Percentiles rank a stretch among this genome's conserved stretches.
phyloP scores from a whole-genome alignment of 2,329 filamentous ascomycete genomes.

The Talaromyces sp. region DNA sequence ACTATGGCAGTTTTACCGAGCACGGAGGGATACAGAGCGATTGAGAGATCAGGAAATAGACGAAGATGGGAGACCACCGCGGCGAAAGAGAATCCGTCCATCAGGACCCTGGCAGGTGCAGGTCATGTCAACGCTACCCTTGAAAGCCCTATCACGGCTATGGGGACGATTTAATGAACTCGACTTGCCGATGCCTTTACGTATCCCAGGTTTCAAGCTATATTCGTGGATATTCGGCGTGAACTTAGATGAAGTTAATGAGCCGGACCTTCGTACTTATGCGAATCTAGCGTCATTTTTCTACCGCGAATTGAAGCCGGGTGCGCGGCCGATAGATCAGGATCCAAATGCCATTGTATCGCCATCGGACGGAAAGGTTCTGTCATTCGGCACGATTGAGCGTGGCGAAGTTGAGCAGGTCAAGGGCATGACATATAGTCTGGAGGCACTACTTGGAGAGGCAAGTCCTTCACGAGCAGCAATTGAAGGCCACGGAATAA shows the following conservation, averaged over 20 bases:
- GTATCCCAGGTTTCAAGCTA: slow-evolving; percentile 84
- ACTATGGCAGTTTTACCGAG: slow-evolving; percentile 77
- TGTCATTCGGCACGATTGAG: slow-evolving; percentile 90
- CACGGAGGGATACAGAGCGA: slow-evolving; percentile 49
- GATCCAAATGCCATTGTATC: slow-evolving; percentile 77
- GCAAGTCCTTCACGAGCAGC: slow-evolving; percentile 48
- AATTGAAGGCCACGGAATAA: slow-evolving; percentile 34
- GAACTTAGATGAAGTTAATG: slow-evolving; percentile 78
- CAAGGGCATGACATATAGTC: slow-evolving; percentile 95
- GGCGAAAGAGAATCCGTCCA: slow-evolving; percentile 65
- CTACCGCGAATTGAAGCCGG: slow-evolving; percentile 90
- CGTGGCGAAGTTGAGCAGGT: slow-evolving; percentile 96
- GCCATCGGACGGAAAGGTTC: slow-evolving; percentile 82
- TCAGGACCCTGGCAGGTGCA: slow-evolving; percentile 91
- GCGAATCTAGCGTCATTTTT: slow-evolving; percentile 96
- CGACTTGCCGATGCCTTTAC: slow-evolving; percentile 80
- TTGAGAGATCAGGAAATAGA: slow-evolving; percentile 47
- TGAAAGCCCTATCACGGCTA: slow-evolving; percentile 83
- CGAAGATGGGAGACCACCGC: slow-evolving; percentile 42
- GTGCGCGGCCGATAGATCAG: slow-evolving; percentile 77
- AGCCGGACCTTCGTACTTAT: slow-evolving; percentile 83
- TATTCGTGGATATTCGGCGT: slow-evolving; percentile 93
- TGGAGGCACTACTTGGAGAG: slow-evolving; percentile 81
- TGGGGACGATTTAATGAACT: slow-evolving; percentile 93
- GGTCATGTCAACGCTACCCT: slow-evolving; percentile 86